phyloP scores from a whole-genome alignment of 2,329 filamentous ascomycete species.

The Claviceps fusiformis region DNA sequence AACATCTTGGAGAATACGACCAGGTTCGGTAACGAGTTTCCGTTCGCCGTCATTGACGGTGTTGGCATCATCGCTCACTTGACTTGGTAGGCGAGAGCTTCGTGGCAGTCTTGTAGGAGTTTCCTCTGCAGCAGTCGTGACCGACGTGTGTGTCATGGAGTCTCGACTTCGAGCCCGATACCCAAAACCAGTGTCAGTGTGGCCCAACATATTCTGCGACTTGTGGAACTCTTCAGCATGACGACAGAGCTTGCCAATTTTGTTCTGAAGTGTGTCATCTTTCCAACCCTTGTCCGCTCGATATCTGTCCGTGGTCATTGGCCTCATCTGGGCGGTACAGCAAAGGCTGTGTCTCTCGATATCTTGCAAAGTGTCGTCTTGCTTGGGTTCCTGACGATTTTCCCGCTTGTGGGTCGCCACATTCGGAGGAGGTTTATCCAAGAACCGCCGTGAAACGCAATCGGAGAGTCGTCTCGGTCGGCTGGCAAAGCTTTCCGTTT shows the following conservation, averaged over 20 bases:
- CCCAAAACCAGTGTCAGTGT: conserved; percentile 13
- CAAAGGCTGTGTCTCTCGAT: conserved; percentile 18
- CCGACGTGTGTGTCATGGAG: conserved; percentile 4
- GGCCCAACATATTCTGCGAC: conserved; percentile 21
- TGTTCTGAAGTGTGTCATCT: conserved; percentile 7
- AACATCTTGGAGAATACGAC: background rate
- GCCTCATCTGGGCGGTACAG: conserved; percentile 11
- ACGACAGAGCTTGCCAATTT: conserved; percentile 18
- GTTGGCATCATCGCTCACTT: background rate
- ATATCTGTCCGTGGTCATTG: background rate
- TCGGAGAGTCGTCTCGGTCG: conserved; percentile 15
- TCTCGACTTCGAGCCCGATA: background rate
- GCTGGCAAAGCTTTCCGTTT: conserved; percentile 9
- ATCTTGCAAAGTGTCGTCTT: background rate
- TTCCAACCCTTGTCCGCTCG: conserved; percentile 7
- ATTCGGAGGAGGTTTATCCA: conserved; percentile 5
- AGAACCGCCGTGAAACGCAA: conserved; percentile 15
- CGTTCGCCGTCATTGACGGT: background rate
- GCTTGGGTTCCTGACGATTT: conserved; percentile 13
- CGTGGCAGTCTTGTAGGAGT: background rate
- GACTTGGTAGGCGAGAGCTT: background rate
- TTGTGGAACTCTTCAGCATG: conserved; percentile 21
- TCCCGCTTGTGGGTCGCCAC: conserved; percentile 11
- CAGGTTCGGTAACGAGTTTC: background rate
- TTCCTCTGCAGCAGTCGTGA: background rate